Evolutionary conservation across 257 asterid genomes (phyloP).

Genomic region (Primulina huaijiensis): DNA sequence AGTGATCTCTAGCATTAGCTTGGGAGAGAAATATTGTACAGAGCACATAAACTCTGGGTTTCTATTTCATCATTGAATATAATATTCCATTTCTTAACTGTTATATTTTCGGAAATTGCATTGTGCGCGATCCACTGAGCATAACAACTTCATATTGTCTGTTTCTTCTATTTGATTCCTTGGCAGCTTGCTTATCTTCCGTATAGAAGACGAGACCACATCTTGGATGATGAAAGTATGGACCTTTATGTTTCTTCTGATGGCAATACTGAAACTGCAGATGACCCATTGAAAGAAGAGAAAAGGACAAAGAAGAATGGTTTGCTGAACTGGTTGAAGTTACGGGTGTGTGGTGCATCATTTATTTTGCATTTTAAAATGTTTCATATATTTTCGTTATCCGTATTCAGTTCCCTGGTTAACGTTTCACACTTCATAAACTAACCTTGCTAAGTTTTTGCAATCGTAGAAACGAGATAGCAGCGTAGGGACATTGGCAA

Average conservation of each 20-base stretch:
- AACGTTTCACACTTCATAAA: constrained; percentile 21
- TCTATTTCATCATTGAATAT: too few species aligned
- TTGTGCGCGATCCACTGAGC: too few species aligned
- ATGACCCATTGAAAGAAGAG: constrained; percentile 67
- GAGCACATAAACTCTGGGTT: too few species aligned
- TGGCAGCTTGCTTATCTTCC: constrained; percentile 98
- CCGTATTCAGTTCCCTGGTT: constrained; percentile 11
- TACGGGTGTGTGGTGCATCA: constrained; percentile 57
- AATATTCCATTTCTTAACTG: too few species aligned
- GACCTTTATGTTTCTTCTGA: constrained; percentile 64
- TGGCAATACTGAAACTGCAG: constrained; percentile 58
- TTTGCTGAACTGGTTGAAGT: constrained; percentile 85
- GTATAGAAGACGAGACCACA: constrained; percentile 87
- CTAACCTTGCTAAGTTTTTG: constrained; percentile 31
- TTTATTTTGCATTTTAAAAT: constrained; percentile 18
- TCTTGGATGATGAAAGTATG: constrained; percentile 78
- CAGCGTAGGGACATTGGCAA: constrained; percentile 69
- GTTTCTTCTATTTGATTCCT: constrained; percentile 32
- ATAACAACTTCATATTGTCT: constrained; percentile 3
- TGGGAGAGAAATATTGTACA: too few species aligned
- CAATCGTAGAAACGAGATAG: constrained; percentile 74
- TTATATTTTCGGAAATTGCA: too few species aligned
- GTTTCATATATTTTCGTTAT: constrained; percentile 15
- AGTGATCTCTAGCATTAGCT: too few species aligned
- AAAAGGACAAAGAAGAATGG: constrained; percentile 86